Evolutionary conservation across 2,329 filamentous ascomycete species (phyloP), one percentile per base, ranked within the genome.

Genomic region (Aspergillus sp.): DNA sequence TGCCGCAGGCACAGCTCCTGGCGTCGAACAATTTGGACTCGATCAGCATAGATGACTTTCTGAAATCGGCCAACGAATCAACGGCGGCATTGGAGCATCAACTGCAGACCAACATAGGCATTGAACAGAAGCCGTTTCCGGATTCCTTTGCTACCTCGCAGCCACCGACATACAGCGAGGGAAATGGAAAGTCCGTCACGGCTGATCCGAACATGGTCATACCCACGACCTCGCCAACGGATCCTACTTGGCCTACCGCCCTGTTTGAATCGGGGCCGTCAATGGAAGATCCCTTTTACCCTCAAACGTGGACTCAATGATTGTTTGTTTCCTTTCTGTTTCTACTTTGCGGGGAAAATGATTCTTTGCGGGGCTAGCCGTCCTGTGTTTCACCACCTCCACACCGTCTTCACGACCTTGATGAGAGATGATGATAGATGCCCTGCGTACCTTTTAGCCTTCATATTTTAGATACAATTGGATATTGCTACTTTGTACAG

Each of bases 341-440:
- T 30, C 25, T 30, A 39, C 15, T 39, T 35, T 35, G 15, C 15
- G 13, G 33, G 2, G 13, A 17, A n/a, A 35, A 35, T 13, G 33
- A 35, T n/a, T 35, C 2, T 7, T 7, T 35, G 10, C 7, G 33
- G 13, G 17, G 13, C 45, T 52, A 57, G 53, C 57, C 49, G 51
- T 55, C 54, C 56, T 48, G 54, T 53, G 48, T 62, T 64, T 62
- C 64, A 66, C 62, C 64, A 65, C 61, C 63, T 65, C 63, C 54
- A 68, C 62, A 68, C 64, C 61, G 65, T 67, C 65, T 67, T 68
- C 51, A 70, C 58, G 66, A 68, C 66, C 62, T 58, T 70, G 66
- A 70, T 68, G 67, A 70, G 66, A 67, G 67, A 70, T 70, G 66
- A 70, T 68, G 66, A 68, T 66, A 65, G 64, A 66, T 66, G 61